These are phyloP conservation scores for Halteria grandinella DNA, from an alignment of 73 alveolate species.

Conservation along the genomic window DNA sequence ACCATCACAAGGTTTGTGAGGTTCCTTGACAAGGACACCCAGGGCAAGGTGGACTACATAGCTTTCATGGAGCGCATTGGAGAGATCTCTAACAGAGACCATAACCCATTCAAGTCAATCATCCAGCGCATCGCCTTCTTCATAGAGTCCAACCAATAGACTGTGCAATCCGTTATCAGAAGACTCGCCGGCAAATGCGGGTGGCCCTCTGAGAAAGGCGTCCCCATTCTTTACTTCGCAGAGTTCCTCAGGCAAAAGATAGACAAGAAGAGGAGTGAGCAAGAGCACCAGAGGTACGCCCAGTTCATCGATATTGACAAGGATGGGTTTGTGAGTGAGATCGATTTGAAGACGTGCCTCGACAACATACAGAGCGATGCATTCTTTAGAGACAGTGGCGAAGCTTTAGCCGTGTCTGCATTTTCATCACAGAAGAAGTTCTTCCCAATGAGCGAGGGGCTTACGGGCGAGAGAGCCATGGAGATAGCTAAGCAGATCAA, in stretches of 20 bases:
- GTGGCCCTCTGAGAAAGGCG: background rate
- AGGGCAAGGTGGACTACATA: slow-evolving; percentile 64
- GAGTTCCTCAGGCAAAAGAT: slow-evolving; percentile 49
- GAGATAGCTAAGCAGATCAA: slow-evolving; percentile 57
- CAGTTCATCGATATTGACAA: slow-evolving; percentile 57
- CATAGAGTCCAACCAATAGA: slow-evolving; percentile 53
- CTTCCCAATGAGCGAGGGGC: slow-evolving; percentile 40
- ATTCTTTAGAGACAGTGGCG: slow-evolving; percentile 46
- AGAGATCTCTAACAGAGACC: slow-evolving; percentile 51
- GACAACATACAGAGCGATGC: slow-evolving; percentile 17
- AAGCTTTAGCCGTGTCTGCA: slow-evolving; percentile 36
- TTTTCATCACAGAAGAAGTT: slow-evolving; percentile 38
- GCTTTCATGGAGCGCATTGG: slow-evolving; percentile 41
- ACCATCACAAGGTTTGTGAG: slow-evolving; percentile 62
- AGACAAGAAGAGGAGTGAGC: slow-evolving; percentile 52
- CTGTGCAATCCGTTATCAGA: slow-evolving; percentile 18
- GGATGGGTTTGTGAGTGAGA: slow-evolving; percentile 51
- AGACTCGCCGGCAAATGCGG: slow-evolving; percentile 25
- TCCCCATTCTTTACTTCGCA: slow-evolving; percentile 37
- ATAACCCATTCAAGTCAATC: slow-evolving; percentile 65
- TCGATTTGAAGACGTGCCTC: slow-evolving; percentile 46
- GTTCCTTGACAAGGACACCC: slow-evolving; percentile 60
- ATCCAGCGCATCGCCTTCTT: slow-evolving; percentile 46
- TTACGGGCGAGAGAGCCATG: slow-evolving; percentile 40
- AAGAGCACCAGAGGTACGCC: slow-evolving; percentile 40